A percentile compares a stretch with the other conserved stretches of the same genome.
Evolutionary conservation across 2,329 filamentous ascomycete species (phyloP).

Genomic region (Fusarium verrucosum): DNA sequence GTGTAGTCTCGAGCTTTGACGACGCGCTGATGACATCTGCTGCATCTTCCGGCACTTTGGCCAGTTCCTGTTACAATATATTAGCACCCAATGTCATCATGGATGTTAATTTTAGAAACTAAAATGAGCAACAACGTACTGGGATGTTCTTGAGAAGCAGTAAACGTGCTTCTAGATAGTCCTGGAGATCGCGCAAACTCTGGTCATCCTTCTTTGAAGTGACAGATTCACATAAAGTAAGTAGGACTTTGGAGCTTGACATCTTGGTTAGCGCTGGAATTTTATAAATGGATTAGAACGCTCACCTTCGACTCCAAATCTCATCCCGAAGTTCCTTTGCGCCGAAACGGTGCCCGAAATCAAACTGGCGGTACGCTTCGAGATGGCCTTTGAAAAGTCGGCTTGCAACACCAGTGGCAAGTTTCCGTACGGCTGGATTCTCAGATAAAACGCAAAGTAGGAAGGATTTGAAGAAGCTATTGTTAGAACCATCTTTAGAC

Average conservation of each 20-base stretch:
- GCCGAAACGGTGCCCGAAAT: constrained; percentile 40
- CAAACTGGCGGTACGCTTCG: constrained; percentile 43
- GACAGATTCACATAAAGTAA: constrained; percentile 60
- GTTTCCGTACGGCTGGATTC: constrained; percentile 58
- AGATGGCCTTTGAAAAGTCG: constrained; percentile 54
- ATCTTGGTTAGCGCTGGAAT: constrained; percentile 6
- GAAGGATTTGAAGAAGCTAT: constrained; percentile 59
- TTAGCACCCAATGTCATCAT: constrained; percentile 16
- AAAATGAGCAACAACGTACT: constrained; percentile 48
- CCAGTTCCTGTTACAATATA: constrained; percentile 61
- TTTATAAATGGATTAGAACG: neutral
- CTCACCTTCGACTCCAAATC: constrained; percentile 65
- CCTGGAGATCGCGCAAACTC: constrained; percentile 59
- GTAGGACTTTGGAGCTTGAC: constrained; percentile 51
- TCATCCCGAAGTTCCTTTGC: constrained; percentile 48
- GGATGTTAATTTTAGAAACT: neutral
- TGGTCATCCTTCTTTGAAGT: constrained; percentile 54
- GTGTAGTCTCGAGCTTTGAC: constrained; percentile 68
- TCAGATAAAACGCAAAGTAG: constrained; percentile 64
- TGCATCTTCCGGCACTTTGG: constrained; percentile 63
- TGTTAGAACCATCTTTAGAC: constrained; percentile 36
- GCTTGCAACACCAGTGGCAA: constrained; percentile 59
- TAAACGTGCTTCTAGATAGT: constrained; percentile 66
- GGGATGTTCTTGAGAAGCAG: constrained; percentile 61
- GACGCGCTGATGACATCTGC: constrained; percentile 63